Conservation (phyloP, 2,329 filamentous ascomycete species). For the Alternaria alternata region DNA sequence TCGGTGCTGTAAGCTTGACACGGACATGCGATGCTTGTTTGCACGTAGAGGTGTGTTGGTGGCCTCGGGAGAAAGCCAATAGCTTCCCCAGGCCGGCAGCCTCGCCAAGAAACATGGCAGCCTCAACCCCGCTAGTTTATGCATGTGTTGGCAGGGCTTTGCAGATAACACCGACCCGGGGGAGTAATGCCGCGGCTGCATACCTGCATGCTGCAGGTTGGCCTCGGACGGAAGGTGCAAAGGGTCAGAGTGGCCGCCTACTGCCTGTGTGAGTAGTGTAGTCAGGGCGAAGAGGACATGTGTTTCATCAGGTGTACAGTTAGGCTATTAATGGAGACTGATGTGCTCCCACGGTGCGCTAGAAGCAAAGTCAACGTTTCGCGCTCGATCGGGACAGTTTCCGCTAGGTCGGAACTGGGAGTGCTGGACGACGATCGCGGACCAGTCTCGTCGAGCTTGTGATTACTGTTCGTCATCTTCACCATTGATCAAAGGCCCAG, state of each 20-base stretch:
- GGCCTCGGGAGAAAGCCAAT: neutral
- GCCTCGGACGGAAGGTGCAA: constrained; percentile 7
- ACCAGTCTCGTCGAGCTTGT: neutral
- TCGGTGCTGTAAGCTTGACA: neutral
- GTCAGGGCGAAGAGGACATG: constrained; percentile 4
- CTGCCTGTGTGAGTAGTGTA: neutral
- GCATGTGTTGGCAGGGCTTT: constrained; percentile 17
- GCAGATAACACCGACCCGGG: constrained; percentile 4
- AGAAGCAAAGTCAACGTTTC: constrained; percentile 13
- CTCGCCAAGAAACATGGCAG: constrained; percentile 5
- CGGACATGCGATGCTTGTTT: neutral
- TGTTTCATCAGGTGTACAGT: constrained; percentile 7
- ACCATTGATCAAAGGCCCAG: neutral
- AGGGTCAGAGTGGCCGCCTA: neutral
- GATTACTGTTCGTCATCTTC: constrained; percentile 1
- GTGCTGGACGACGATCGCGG: constrained; percentile 9
- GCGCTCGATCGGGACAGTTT: constrained; percentile 7
- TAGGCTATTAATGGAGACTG: neutral
- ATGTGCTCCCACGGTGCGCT: neutral
- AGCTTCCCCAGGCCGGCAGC: constrained; percentile 5
- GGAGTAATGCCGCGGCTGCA: constrained; percentile 9
- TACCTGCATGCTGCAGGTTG: neutral
- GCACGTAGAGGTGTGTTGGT: neutral
- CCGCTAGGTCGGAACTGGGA: constrained; percentile 10
- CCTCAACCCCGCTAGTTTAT: constrained; percentile 20